These are phyloP conservation scores for Gillenia trifoliata DNA, from an alignment of 306 rosid genomes.

Conservation along the genomic window DNA sequence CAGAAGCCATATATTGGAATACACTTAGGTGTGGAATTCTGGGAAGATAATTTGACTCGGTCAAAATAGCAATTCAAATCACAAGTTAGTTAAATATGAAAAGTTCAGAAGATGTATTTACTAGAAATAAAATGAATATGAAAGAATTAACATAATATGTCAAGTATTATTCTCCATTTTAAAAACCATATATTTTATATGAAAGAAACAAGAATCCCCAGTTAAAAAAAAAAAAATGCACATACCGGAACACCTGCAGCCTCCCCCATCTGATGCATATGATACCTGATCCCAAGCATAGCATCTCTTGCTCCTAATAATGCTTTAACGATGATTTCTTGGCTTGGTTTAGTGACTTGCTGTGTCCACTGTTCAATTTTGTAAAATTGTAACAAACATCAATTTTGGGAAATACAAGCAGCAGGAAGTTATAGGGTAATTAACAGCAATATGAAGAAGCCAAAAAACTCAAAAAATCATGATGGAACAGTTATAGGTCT, in stretches of 20 bases:
- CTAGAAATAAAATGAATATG: not conserved
- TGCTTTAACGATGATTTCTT: constrained; percentile 54
- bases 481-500: not conserved
- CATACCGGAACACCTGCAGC: constrained; percentile 97
- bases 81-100: not conserved
- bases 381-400: constrained; percentile 23
- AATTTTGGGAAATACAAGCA: constrained; percentile 5
- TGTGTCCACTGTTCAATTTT: constrained; percentile 72
- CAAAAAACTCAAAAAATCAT: not conserved
- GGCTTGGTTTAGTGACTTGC: constrained; percentile 57
- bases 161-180: not conserved
- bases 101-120: not conserved
- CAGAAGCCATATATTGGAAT: not conserved
- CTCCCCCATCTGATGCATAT: constrained; percentile 80
- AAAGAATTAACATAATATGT: not conserved
- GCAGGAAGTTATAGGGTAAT: not conserved
- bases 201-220: constrained; percentile 16
- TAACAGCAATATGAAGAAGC: constrained; percentile 5
- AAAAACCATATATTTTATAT: not conserved
- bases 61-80: not conserved
- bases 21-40: not conserved
- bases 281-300: constrained; percentile 72
- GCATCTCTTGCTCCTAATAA: constrained; percentile 79
- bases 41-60: no score
- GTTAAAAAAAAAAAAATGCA: constrained; percentile 17